Evolutionary conservation across 164 flowering plant genomes (phyloP).

Genomic region (Annona cherimola): DNA sequence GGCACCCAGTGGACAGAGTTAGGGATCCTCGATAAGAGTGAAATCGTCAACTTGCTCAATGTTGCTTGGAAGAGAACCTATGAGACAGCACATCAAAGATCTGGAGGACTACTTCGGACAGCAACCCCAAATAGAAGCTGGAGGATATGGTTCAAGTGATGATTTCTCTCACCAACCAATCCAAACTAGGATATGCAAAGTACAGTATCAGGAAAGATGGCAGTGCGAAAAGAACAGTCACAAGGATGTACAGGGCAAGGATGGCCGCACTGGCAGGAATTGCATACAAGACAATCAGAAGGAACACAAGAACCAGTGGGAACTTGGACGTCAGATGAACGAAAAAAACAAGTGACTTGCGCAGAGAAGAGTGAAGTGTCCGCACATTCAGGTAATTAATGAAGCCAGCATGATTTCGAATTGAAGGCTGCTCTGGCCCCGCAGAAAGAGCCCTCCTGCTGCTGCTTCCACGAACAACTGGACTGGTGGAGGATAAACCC

Average conservation of each 20-base stretch:
- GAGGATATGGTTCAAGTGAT: conserved; percentile 35
- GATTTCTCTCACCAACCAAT: conserved; percentile 93
- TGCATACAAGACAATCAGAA: conserved; percentile 61
- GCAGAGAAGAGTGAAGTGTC: conserved; percentile 43
- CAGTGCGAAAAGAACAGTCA: conserved; percentile 78
- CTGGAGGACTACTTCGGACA: conserved; percentile 5
- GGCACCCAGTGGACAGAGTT: conserved; percentile 2
- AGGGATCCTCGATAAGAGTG: conserved; percentile 5
- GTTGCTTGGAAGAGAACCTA: neutral
- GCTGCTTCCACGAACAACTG: conserved; percentile 17
- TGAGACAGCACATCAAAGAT: neutral
- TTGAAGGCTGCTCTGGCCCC: conserved; percentile 26
- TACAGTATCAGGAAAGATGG: conserved; percentile 88
- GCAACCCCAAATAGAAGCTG: conserved; percentile 1
- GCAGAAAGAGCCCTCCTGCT: conserved; percentile 26
- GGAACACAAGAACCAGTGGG: conserved; percentile 72
- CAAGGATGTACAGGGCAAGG: conserved; percentile 64
- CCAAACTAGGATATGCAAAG: conserved; percentile 89
- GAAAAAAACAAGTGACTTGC: conserved; percentile 63
- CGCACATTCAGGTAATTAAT: conserved; percentile 29
- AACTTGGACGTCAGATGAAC: conserved; percentile 77
- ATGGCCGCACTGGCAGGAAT: conserved; percentile 85
- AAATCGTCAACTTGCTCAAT: conserved; percentile 27
- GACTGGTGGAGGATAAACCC: conserved; percentile 22
- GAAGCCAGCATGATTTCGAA: conserved; percentile 12